Evolutionary conservation across 108 stramenopile genomes (phyloP), one percentile per base, ranked within the genome.

Genomic region (Schizochytrium sp.): DNA sequence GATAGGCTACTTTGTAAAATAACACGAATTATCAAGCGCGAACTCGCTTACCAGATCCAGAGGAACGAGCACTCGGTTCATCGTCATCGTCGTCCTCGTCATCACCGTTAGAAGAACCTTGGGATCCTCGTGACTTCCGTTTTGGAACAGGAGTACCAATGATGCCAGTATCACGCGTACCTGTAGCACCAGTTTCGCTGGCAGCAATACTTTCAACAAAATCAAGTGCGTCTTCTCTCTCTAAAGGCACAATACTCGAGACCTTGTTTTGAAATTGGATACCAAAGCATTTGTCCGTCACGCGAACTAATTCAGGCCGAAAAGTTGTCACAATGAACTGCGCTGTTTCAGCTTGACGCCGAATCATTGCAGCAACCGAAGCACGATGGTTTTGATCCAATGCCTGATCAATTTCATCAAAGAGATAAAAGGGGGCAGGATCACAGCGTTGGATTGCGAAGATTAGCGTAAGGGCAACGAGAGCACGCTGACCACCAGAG

Each of bases 271-370:
- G 53, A 45, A 90, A 89, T 38, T 61, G 53, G 42, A 94, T 92
- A 5, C 93, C 94, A 83, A 91, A 94, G 57, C 87, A 91, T 49
- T 58, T 57, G 53, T 93, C 91, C 15, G 98, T 96, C 44, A 97
- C 95, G 3, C 93, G 92, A 3, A 99, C 98, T 64, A 99, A 91
- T 90, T 99, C 99, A 2, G 98, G 98, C 13, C 99, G 95, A 92
- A 99, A 99, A 4, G 99, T 99, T 87, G 96, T 97, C 17, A 97
- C 97, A 88, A 99, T 99, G 94, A 99, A 99, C 92, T 99, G 99
- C 0, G 98, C 97, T 4, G 97, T 96, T 59, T 94, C 95, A 50
- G 98, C 96, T 92, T 99, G 98, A 3, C 95, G 91, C 89, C 97
- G 93, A 90, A 99, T 98, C 88, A 99, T 72, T n/a, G 95, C 92